Base-by-base conservation (phyloP, 2,329 filamentous ascomycete species). In the Pseudocercospora vitis region DNA sequence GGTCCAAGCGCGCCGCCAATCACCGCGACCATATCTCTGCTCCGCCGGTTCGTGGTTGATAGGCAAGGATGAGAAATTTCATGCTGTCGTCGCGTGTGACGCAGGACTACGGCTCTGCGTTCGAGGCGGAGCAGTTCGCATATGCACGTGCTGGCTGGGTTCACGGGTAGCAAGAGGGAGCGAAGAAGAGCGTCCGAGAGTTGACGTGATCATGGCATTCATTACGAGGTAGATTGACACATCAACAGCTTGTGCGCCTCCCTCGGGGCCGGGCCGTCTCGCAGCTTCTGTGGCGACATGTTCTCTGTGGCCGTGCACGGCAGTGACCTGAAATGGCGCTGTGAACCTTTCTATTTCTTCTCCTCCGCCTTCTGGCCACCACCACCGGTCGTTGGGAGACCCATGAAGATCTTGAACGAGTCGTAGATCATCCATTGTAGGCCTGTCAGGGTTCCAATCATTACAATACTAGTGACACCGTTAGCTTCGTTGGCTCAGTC, bases 331-430 rank as follows among this genome's bases (percentile, higher is more conserved):
- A n/a, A n/a, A n/a, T n/a, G n/a, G n/a, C n/a, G n/a, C n/a, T n/a
- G n/a, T n/a, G 6, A 5, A 37, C 6, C 11, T 6, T 24, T 47
- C 19, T 55, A 55, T 48, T 55, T 52, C 53, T 55, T 55, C 48
- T 51, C 48, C 24, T 51, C 52, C 1, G 46, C 53, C 31, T 55
- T 47, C 33, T 52, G 31, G 8, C 47, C 47, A 37, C 52, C 40
- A 14, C 88, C 87, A 54, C 89, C 89, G 0, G 89, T 95, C 3
- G 89, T 92, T 2, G 89, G 89, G 50, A 95, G 73, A 29, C 77
- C 77, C 56, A 79, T 70, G 66, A 75, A 76, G 56, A 79, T 76
- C 71, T 78, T 78, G 69, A 78, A 78, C 0, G 73, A 76, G 55
- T 77, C 75, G 60, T 77, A 77, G 51, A 68, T 74, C 91, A 94